phyloP scores from a whole-genome alignment of 805 yeast species.

The Metschnikowia lochheadii region DNA sequence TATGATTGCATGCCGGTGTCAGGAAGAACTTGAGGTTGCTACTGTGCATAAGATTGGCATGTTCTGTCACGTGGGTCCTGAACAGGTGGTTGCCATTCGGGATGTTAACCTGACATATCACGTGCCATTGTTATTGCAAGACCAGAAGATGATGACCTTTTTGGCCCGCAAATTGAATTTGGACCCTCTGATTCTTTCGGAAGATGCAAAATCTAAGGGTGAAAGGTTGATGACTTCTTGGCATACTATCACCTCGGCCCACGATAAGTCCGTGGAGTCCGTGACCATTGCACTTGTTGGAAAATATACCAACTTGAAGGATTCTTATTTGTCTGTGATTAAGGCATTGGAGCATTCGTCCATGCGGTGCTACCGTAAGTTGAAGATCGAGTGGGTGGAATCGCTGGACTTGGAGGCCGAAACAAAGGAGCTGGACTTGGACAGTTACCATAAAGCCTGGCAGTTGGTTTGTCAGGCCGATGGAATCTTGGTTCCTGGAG shows the following conservation, averaged over 20 bases:
- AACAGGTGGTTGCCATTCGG: constrained; percentile 94
- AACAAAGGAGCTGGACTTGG: constrained; percentile 58
- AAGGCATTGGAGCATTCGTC: constrained; percentile 95
- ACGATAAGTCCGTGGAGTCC: constrained; percentile 78
- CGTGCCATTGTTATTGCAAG: constrained; percentile 86
- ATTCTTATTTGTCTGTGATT: constrained; percentile 90
- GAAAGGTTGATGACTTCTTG: constrained; percentile 66
- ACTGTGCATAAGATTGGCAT: constrained; percentile 96
- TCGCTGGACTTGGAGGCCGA: constrained; percentile 83
- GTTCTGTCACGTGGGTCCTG: constrained; percentile 99
- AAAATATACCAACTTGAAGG: constrained; percentile 93
- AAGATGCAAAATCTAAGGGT: constrained; percentile 62
- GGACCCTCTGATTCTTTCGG: constrained; percentile 36
- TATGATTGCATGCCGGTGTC: constrained; percentile 97
- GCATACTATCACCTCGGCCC: constrained; percentile 72
- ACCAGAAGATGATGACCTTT: constrained; percentile 78
- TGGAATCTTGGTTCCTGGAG: constrained; percentile 97
- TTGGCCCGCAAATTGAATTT: constrained; percentile 66
- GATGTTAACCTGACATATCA: constrained; percentile 97
- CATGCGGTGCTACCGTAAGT: constrained; percentile 78
- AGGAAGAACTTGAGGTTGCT: constrained; percentile 70
- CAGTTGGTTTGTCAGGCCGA: constrained; percentile 87
- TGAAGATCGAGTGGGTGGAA: constrained; percentile 94
- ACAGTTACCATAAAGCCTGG: constrained; percentile 93
- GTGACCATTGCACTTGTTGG: constrained; percentile 97